These are phyloP conservation scores for Aspergillus texensis DNA, from an alignment of 2,329 filamentous ascomycete species.

Conservation along the genomic window DNA sequence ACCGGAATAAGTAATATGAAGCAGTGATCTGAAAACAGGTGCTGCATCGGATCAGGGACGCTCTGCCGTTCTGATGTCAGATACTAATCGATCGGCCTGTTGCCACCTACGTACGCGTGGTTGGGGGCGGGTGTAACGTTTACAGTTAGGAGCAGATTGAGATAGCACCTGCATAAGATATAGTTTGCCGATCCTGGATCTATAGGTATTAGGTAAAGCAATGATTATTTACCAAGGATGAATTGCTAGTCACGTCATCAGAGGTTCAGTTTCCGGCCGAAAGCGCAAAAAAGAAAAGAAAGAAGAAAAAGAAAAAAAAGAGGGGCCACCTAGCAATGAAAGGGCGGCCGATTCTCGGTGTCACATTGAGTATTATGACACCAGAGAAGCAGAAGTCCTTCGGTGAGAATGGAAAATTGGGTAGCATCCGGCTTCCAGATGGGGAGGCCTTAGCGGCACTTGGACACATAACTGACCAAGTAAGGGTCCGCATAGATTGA, in stretches of 20 bases:
- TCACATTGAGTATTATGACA: background rate
- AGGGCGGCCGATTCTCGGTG: background rate
- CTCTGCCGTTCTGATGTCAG: background rate
- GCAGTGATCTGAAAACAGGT: background rate
- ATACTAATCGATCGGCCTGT: background rate
- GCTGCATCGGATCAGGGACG: background rate
- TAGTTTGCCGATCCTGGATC: conserved; percentile 4
- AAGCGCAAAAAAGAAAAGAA: too few relatives aligned
- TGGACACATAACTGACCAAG: background rate
- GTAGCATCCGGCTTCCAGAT: background rate
- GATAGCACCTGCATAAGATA: background rate
- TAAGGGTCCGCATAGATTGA: background rate
- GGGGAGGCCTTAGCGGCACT: background rate
- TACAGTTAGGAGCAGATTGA: background rate
- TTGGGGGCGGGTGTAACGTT: background rate
- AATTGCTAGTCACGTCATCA: background rate
- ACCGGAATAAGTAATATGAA: background rate
- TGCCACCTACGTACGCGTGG: conserved; percentile 1
- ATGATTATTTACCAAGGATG: too few relatives aligned
- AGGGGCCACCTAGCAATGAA: background rate
- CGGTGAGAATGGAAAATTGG: background rate
- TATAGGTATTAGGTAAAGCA: background rate
- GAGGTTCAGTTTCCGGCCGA: background rate
- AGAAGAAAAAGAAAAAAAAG: too few relatives aligned
- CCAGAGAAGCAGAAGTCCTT: background rate